Evolutionary conservation across 495 filamentous ascomycete genomes (phyloP), one percentile per base, ranked within the genome.

Genomic region (Xylaria nigripes): DNA sequence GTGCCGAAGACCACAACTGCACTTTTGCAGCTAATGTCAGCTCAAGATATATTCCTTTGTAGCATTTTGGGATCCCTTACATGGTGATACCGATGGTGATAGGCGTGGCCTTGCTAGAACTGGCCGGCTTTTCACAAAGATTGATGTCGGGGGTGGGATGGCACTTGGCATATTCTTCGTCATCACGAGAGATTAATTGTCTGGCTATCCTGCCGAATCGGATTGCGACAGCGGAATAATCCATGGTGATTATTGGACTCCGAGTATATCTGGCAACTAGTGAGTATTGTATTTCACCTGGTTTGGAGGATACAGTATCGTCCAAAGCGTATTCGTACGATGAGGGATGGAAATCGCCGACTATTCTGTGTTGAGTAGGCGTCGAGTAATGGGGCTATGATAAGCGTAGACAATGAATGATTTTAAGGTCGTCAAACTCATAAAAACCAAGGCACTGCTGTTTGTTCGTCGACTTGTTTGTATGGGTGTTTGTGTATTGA

Each of bases 121-220:
- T 48, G 1, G 54, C 41, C 16, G 64, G 56, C 51, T 66, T 66
- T 49, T 66, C 64, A 52, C 64, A 64, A 0, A 66, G 61, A 29
- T 66, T 48, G 40, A 66, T 66, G 38, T 66, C 44, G 29, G 63
- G 63, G 18, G 41, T 45, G 22, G 63, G 63, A 22, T 66, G 63
- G 38, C 63, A 66, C 24, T 62, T 60, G 7, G 42, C 55, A 2
- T 57, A n/a, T n/a, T n/a, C 47, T 29, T 59, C 60, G 38, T 52
- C 55, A 9, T 54, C 45, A 2, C 53, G 53, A 42, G 25, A 43
- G 5, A 61, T 24, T n/a, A 64, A 18, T 43, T 50, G 55, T 30
- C 52, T 15, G 50, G 59, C 47, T 8, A 54, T 32, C 34, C 60
- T 59, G 34, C 57, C 58, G 21, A 65, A 45, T 13, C 44, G 51